Percentiles rank a stretch among this genome's conserved stretches.
Evolutionary conservation across 2,329 filamentous ascomycete species (phyloP).

Genomic region (Hymenoscyphus fructigenus): DNA sequence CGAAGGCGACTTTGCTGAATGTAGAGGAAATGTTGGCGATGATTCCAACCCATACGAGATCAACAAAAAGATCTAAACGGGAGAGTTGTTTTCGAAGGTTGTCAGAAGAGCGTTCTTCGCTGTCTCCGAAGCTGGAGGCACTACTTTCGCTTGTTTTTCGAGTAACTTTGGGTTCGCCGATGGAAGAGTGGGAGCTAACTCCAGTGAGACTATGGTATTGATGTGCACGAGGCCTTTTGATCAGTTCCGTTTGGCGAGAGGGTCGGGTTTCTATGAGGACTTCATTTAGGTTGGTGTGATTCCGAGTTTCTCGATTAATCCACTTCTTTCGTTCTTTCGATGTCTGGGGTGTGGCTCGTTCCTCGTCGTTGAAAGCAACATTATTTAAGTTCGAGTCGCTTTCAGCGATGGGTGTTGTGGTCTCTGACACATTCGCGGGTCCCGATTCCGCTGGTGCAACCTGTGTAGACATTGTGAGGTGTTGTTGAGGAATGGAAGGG

Average conservation of each 20-base stretch:
- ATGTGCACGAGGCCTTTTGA: slow-evolving; percentile 9
- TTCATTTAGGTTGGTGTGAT: background rate
- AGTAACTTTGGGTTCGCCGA: background rate
- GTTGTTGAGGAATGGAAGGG: no score
- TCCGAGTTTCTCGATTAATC: background rate
- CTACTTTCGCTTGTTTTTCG: background rate
- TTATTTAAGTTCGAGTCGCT: background rate
- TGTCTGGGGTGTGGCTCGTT: background rate
- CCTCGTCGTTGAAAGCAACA: background rate
- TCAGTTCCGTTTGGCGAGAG: background rate
- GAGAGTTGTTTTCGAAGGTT: slow-evolving; percentile 13
- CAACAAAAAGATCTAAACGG: slow-evolving; percentile 21
- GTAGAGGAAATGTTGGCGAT: slow-evolving; percentile 22
- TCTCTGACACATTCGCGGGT: background rate
- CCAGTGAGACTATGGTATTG: slow-evolving; percentile 4
- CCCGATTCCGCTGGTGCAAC: background rate
- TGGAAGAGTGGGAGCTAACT: background rate
- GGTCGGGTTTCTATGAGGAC: background rate
- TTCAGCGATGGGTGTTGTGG: background rate
- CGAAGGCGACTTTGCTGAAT: slow-evolving; percentile 19
- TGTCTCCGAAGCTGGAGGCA: background rate
- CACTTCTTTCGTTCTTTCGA: background rate
- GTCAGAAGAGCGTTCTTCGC: slow-evolving; percentile 12
- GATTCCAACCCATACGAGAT: slow-evolving; percentile 26
- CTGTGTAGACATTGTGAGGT: background rate